A percentile compares a stretch with the other conserved stretches of the same genome.
Evolutionary conservation across 441 rosid genomes (phyloP).

Genomic region (Bruguiera hainesii): DNA sequence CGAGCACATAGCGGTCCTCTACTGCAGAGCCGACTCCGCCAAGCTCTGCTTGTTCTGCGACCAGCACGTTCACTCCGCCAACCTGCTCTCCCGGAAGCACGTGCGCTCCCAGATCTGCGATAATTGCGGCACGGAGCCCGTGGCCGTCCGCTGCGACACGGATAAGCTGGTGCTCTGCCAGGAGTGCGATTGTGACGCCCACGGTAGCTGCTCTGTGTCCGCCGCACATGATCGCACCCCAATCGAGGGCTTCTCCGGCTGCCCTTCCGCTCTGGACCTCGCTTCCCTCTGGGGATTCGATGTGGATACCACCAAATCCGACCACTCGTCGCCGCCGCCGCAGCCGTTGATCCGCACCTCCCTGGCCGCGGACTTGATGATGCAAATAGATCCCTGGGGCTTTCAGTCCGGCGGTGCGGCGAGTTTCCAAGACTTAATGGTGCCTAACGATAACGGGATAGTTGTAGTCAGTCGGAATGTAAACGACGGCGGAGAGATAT

Average conservation of each 20-base stretch:
- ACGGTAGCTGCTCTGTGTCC: constrained; percentile 53
- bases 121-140: constrained; percentile 63
- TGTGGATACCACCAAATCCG: constrained; percentile 34
- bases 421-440: constrained; percentile 46
- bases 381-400: constrained; percentile 31
- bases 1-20: constrained; percentile 54
- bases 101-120: constrained; percentile 77
- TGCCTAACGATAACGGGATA: constrained; percentile 33
- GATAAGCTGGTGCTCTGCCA: constrained; percentile 60
- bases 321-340: neutral
- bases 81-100: constrained; percentile 64
- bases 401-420: constrained; percentile 24
- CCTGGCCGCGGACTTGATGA: constrained; percentile 15
- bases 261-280: constrained; percentile 62
- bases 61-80: constrained; percentile 82
- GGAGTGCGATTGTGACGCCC: constrained; percentile 72
- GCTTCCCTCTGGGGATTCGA: constrained; percentile 60
- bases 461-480: neutral
- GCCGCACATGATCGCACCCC: constrained; percentile 49
- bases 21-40: constrained; percentile 74
- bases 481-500: constrained; percentile 20
- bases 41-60: constrained; percentile 78
- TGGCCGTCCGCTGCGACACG: constrained; percentile 47
- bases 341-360: constrained; percentile 12
- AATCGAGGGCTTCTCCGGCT: constrained; percentile 63